Conservation (phyloP, 2,329 filamentous ascomycete genomes). For the Xylaria sp. region DNA sequence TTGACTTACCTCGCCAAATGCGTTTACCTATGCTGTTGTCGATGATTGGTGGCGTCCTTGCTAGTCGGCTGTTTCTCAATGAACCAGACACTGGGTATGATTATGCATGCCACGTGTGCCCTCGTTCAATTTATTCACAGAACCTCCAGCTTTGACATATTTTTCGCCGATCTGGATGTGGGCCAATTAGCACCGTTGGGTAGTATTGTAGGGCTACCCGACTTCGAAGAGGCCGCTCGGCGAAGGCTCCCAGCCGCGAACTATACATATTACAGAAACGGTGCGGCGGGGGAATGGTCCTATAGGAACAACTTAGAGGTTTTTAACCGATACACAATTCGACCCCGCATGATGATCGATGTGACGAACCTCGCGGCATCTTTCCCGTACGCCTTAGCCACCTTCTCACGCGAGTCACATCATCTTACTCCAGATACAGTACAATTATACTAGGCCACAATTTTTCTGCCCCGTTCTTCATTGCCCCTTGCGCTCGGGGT, state of each 20-base stretch:
- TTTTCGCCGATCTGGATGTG: slow-evolving; percentile 43
- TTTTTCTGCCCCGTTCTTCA: slow-evolving; percentile 51
- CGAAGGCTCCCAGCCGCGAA: slow-evolving; percentile 52
- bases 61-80: slow-evolving; percentile 51
- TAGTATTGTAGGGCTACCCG: slow-evolving; percentile 54
- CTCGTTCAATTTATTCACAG: slow-evolving; percentile 4
- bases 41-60: no score
- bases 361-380: slow-evolving; percentile 50
- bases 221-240: slow-evolving; percentile 60
- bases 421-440: slow-evolving; percentile 32
- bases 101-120: neutral
- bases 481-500: slow-evolving; percentile 47
- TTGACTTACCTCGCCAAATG: no score
- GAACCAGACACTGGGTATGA: slow-evolving; percentile 50
- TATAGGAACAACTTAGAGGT: slow-evolving; percentile 64
- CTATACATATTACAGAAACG: slow-evolving; percentile 64
- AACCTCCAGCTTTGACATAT: slow-evolving; percentile 44
- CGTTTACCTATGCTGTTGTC: no score
- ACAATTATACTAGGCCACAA: slow-evolving; percentile 52
- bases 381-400: slow-evolving; percentile 34
- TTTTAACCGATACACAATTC: slow-evolving; percentile 54
- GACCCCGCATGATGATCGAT: slow-evolving; percentile 56
- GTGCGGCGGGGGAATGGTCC: slow-evolving; percentile 60
- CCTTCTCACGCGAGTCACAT: neutral
- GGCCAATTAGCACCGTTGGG: slow-evolving; percentile 49